A percentile compares a stretch with the other conserved stretches of the same genome.
Evolutionary conservation across 352 stramenopile species (phyloP).

Genomic region (Phytophthora ohioensis): DNA sequence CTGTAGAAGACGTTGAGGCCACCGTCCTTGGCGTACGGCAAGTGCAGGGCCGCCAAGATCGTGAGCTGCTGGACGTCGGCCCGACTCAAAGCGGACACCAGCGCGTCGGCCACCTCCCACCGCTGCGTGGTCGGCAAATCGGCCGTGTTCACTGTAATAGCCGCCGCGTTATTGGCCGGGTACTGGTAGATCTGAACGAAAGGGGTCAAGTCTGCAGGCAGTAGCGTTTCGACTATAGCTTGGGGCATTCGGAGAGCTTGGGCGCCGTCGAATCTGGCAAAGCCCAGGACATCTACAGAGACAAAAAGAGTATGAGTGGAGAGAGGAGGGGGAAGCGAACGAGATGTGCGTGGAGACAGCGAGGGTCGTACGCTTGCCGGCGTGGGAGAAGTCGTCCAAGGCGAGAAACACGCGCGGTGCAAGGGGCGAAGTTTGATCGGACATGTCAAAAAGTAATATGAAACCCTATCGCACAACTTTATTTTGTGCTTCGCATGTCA

Average conservation of each 20-base stretch:
- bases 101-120: conserved; percentile 58
- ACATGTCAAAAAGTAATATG: conserved; percentile 10
- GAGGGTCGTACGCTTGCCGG: conserved; percentile 56
- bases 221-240: conserved; percentile 13
- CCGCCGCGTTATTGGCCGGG: conserved; percentile 31
- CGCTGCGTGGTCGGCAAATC: conserved; percentile 29
- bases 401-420: conserved; percentile 57
- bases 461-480: too few relatives aligned
- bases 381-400: conserved; percentile 77
- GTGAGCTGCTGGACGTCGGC: conserved; percentile 50
- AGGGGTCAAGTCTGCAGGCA: conserved; percentile 16
- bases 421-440: conserved; percentile 11
- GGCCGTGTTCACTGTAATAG: conserved; percentile 48
- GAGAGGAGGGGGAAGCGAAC: background rate
- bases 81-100: conserved; percentile 48
- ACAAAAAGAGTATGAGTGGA: conserved; percentile 1
- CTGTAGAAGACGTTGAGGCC: conserved; percentile 56
- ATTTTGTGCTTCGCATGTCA: too few relatives aligned
- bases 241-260: conserved; percentile 13
- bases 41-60: conserved; percentile 60
- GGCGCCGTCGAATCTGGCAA: conserved; percentile 34
- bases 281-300: conserved; percentile 46
- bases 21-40: conserved; percentile 63
- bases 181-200: conserved; percentile 34
- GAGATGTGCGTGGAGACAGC: background rate